Evolutionary conservation across 495 filamentous ascomycete genomes (phyloP).

Genomic region (Penicillium verhagenii): DNA sequence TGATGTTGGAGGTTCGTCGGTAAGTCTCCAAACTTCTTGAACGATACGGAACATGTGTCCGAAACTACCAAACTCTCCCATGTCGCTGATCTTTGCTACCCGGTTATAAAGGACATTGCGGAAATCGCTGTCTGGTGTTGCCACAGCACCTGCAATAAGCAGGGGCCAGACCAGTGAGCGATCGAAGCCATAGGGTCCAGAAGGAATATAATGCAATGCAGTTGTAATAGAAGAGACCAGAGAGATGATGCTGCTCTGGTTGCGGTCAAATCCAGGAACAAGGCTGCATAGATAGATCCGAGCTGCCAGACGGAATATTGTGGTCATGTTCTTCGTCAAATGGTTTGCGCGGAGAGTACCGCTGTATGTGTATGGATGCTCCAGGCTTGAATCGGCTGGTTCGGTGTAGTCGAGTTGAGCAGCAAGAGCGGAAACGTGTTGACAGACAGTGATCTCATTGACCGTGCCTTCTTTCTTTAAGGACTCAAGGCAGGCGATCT

Average conservation of each 20-base stretch:
- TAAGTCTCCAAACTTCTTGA: constrained; percentile 76
- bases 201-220: constrained; percentile 74
- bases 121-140: constrained; percentile 67
- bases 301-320: constrained; percentile 86
- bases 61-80: constrained; percentile 78
- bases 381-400: constrained; percentile 50
- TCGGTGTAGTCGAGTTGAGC: constrained; percentile 82
- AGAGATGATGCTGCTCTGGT: constrained; percentile 64
- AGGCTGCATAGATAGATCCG: constrained; percentile 93
- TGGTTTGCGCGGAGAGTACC: constrained; percentile 78
- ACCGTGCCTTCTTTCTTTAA: constrained; percentile 76
- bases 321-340: constrained; percentile 80
- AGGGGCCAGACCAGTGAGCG: constrained; percentile 91
- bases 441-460: constrained; percentile 78
- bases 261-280: constrained; percentile 79
- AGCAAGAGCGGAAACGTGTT: constrained; percentile 78
- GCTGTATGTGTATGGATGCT: constrained; percentile 51
- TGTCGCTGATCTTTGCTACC: constrained; percentile 65
- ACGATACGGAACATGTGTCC: constrained; percentile 78
- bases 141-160: constrained; percentile 77
- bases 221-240: constrained; percentile 72
- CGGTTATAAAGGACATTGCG: constrained; percentile 73
- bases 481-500: constrained; percentile 92
- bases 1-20: constrained; percentile 48
- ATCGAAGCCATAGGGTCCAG: constrained; percentile 80